Evolutionary conservation across 345 rosid species (phyloP), one percentile per base, ranked within the genome.

Genomic region (Streptanthus diversifolius): DNA sequence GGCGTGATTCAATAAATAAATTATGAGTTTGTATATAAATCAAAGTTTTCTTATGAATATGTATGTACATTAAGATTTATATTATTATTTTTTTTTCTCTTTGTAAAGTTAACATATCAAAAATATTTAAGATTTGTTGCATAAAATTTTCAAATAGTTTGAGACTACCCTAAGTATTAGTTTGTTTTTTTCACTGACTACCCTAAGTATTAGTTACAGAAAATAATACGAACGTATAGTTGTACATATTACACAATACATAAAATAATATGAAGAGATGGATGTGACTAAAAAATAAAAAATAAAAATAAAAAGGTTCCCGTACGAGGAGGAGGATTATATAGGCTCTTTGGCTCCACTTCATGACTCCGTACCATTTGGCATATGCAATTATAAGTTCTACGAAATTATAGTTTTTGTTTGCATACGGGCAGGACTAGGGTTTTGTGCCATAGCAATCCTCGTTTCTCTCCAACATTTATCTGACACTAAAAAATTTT

Each of bases 251-350:
- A 45, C 18, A 29, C 71, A 73, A 35, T 24, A 48, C 40, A 60
- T 49, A 52, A 63, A 18, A 74, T 58, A 14, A 68, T 62, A 62
- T 33, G 79, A 75, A 68, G 58, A 75, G 79, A 75, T 54, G 35
- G 79, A 76, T 69, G 74, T 76, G 79, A 76, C 75, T 10, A 68
- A 40, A 7, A 61, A 68, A 24, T 41, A 52, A 0, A 0, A 18
- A 69, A 66, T 53, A 68, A 21, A 68, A 61, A 75, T 24, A 43
- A 54, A 75, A 62, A 43, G 19, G 62, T 65, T 9, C 79, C 70
- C 75, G 75, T 76, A 69, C 79, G 79, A 76, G 75, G 79, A 76
- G 75, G 70, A 62, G 59, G 66, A 62, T 51, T 58, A n/a, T n/a
- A n/a, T n/a, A 68, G 44, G 59, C 66, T 69, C 59, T 10, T 67